Conservation (phyloP, 805 yeast species). For the Ogataea trehalophila region DNA sequence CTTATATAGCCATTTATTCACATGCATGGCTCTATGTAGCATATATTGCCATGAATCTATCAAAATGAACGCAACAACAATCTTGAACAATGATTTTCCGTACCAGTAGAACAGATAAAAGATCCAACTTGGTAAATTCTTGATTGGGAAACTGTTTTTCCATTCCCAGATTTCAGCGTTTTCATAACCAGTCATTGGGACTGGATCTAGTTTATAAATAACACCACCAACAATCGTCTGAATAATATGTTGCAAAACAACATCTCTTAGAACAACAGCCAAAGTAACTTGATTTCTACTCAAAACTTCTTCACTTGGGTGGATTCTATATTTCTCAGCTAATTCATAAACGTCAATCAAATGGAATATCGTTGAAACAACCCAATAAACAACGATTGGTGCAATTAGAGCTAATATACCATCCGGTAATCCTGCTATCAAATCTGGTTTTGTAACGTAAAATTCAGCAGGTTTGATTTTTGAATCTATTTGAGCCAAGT, state of each 20-base stretch:
- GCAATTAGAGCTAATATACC: conserved; percentile 62
- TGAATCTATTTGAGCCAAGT: conserved; percentile 18
- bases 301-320: conserved; percentile 82
- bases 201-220: conserved; percentile 53
- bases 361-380: conserved; percentile 67
- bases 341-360: conserved; percentile 67
- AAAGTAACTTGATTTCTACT: conserved; percentile 71
- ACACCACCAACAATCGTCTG: conserved; percentile 68
- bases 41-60: conserved; percentile 95
- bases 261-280: conserved; percentile 72
- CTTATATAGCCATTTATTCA: conserved; percentile 68
- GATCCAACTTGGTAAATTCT: conserved; percentile 39
- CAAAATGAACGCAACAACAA: conserved; percentile 60
- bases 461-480: conserved; percentile 25
- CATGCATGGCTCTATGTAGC: conserved; percentile 86
- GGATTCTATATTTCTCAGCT: conserved; percentile 83
- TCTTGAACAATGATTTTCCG: conserved; percentile 55
- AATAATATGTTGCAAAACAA: conserved; percentile 75
- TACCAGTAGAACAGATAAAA: conserved; percentile 55
- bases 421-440: conserved; percentile 64
- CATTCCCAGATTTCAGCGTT: conserved; percentile 41
- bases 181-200: conserved; percentile 49
- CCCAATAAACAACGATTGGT: conserved; percentile 86
- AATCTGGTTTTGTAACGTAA: conserved; percentile 32
- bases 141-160: conserved; percentile 30